Evolutionary conservation across 2,329 filamentous ascomycete genomes (phyloP).

Genomic region (Clarireedia homoeocarpa): DNA sequence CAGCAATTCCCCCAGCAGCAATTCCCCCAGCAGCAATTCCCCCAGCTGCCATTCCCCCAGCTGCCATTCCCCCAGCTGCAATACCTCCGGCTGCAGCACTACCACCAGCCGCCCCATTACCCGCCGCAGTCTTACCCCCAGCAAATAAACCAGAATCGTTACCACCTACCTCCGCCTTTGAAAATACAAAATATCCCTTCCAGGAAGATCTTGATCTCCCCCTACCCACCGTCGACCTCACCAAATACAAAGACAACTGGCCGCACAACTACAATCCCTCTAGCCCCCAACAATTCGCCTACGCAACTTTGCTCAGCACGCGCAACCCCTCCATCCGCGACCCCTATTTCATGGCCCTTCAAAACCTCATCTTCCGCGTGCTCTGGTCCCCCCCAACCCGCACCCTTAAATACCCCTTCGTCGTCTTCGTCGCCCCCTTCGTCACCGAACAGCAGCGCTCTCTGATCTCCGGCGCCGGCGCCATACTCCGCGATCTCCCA

Average conservation of each 20-base stretch:
- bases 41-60: too few species aligned
- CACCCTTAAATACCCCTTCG: constrained; percentile 10
- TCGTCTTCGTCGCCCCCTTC: constrained; percentile 13
- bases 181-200: constrained; percentile 4
- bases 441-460: constrained; percentile 9
- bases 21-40: background rate
- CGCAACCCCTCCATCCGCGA: constrained; percentile 9
- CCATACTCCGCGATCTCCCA: constrained; percentile 10
- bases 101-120: too few species aligned
- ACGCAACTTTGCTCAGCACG: constrained; percentile 13
- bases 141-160: background rate
- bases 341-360: constrained; percentile 14
- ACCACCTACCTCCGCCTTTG: background rate
- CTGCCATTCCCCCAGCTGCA: too few species aligned
- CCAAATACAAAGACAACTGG: background rate
- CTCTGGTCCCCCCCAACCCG: constrained; percentile 10
- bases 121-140: background rate
- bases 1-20: background rate
- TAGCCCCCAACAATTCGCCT: constrained; percentile 33
- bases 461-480: constrained; percentile 12
- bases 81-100: too few species aligned
- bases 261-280: constrained; percentile 8
- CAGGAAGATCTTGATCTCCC: constrained; percentile 3
- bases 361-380: constrained; percentile 13
- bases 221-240: background rate